Conservation (phyloP, 345 rosid species). For the Leavenworthia alabamica region DNA sequence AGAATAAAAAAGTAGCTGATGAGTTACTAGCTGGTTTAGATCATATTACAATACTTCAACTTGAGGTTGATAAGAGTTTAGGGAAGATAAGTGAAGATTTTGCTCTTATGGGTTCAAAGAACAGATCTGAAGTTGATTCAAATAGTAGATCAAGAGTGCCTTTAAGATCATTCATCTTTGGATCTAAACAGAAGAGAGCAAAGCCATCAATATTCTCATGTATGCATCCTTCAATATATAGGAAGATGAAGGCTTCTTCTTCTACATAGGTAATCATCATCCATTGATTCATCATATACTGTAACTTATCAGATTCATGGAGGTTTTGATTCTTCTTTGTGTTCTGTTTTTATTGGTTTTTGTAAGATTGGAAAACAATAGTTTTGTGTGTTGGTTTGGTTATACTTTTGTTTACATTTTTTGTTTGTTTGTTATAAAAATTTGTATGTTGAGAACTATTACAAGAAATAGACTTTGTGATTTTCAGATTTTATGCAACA, state of each 20-base stretch:
- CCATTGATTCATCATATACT: slow-evolving; percentile 17
- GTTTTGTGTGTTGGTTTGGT: slow-evolving; percentile 20
- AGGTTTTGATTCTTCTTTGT: too few relatives aligned
- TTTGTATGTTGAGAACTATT: slow-evolving; percentile 22
- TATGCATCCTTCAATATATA: slow-evolving; percentile 69
- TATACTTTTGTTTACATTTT: slow-evolving; percentile 17
- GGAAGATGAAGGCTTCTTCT: slow-evolving; percentile 44
- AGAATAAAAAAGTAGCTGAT: slow-evolving; percentile 87
- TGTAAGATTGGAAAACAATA: slow-evolving; percentile 28
- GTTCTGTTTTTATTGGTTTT: slow-evolving; percentile 12
- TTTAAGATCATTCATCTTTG: slow-evolving; percentile 80
- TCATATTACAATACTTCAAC: slow-evolving; percentile 57
- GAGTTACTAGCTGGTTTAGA: slow-evolving; percentile 90
- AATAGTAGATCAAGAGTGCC: slow-evolving; percentile 62
- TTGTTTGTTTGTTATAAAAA: too few relatives aligned
- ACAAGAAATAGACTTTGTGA: too few relatives aligned
- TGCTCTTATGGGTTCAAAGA: slow-evolving; percentile 45
- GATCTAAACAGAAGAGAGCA: slow-evolving; percentile 69
- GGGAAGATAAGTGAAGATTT: slow-evolving; percentile 54
- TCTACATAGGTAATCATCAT: slow-evolving; percentile 30
- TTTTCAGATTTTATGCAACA: not conserved
- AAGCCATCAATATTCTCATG: slow-evolving; percentile 61
- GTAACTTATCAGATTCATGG: slow-evolving; percentile 27
- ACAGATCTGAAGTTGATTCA: slow-evolving; percentile 24
- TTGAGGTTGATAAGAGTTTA: slow-evolving; percentile 56